Base-by-base conservation (phyloP, 2,329 filamentous ascomycete species). In the Aspergillus melleus region DNA sequence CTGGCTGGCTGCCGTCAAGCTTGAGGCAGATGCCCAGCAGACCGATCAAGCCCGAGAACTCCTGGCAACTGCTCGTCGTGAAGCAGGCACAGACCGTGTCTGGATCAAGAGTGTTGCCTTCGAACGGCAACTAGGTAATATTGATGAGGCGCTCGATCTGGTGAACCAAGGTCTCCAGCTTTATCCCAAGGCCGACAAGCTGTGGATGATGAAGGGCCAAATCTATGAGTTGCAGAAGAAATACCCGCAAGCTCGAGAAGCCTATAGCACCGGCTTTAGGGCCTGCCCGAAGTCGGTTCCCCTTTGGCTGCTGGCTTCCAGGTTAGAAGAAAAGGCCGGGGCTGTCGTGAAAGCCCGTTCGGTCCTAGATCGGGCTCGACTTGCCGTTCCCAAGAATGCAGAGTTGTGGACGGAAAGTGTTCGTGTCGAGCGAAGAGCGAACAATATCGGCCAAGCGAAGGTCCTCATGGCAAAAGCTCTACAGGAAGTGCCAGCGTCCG, bases 171-270 rank as follows among this genome's bases (percentile, higher is more conserved):
- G 90, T 1, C 81, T 99, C 39, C 89, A 93, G 65, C 84, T 91
- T 10, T 99, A 96, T 79, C 94, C 95, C 0, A 86, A 88, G 49
- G 87, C 90, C 12, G 84, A 91, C 55, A 98, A 98, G 77, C 83
- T 99, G 24, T 97, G 94, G 89, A 97, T 98, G 90, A 91, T 96
- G 81, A 99, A 99, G 78, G 95, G 96, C 0, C 95, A 99, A 73
- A 95, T 98, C 63, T 99, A 99, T 81, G 90, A 97, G 72, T 85
- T 88, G 49, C 84, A 92, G 51, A 88, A 86, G 68, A 92, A 92
- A 78, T 79, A 90, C 14, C 88, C 90, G 0, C 90, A 95, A 76
- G 95, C 95, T 3, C 87, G 95, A 51, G 92, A 98, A 74, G 92
- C 94, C 0, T 98, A 95, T 76, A 87, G 86, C 60, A 89, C 91